Base-by-base conservation (phyloP, 257 asterid genomes). In the Solanum dulcamara region DNA sequence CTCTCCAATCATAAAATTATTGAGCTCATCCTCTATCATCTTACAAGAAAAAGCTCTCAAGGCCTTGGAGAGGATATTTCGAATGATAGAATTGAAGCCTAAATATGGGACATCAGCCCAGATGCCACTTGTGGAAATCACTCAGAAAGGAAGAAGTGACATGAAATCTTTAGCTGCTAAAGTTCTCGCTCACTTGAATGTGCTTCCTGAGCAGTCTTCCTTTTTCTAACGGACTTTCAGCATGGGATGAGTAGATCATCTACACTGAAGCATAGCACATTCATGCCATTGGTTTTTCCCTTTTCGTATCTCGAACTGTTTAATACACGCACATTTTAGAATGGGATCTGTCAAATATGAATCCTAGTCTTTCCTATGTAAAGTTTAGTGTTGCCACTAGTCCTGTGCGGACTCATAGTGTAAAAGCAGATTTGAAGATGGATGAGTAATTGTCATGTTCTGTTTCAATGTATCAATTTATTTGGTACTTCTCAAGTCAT, bases 131-230 rank as follows among this genome's bases (percentile, higher is more conserved):
- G 93, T 90, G 83, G 93, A 88, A 48, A 87, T 89, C 85, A 89
- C 90, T 80, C 93, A 89, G 82, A 89, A 90, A 79, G 91, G 91
- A 55, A 84, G 90, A 55, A 84, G 90, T 70, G 87, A 82, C 24
- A 84, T 90, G 37, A 90, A 89, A 80, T 91, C 92, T 72, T 80
- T 90, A 88, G 92, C 93, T 80, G 93, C 93, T 6, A 89, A 77
- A 77, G 86, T 90, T 84, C 86, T 88, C 30, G 85, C 89, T 44
- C 89, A 81, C 67, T 68, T 92, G 70, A 85, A 86, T 77, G 89
- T 91, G 33, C 80, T 90, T 81, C 53, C 90, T 83, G 91, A 89
- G 51, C 91, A 87, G 66, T 91, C 93, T 51, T 88, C 94, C 33
- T 26, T 90, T 89, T 83, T 90, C 87, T 86, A 87, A 87, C 81